Evolutionary conservation across 805 yeast species (phyloP), one percentile per base, ranked within the genome.

Genomic region (Spathaspora sp.): DNA sequence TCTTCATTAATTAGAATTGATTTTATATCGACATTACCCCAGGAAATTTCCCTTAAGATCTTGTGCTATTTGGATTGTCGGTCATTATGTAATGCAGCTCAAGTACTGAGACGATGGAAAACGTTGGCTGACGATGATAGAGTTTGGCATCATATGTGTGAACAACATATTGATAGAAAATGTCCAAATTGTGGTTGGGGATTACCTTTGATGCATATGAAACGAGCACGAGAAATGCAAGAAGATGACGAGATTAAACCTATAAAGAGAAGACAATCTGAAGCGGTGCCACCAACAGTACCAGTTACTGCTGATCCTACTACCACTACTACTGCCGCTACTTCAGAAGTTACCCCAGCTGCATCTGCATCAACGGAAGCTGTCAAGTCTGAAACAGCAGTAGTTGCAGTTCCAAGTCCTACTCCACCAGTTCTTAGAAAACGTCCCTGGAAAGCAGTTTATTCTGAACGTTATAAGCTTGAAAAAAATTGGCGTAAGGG

Each of bases 181-280:
- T 94, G 99, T 72, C 96, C 97, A 40, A 89, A 89, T 63, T 94
- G 99, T 72, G 99, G 99, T 14, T 94, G 99, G 99, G 99, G 99
- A 4, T 76, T 94, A 57, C 99, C 99, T 2, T 72, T 94, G 53
- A 81, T 94, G 82, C 97, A 91, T 62, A 89, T 91, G 83, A 87
- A 86, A 64, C 76, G 87, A 50, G 86, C 86, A 1, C 69, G 87
- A 54, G 82, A 82, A 61, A 70, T 66, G 58, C 47, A 53, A 10
- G 46, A 19, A 14, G 54, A 52, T 3, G 60, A 59, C 18, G 57
- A 57, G 20, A 51, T 52, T 14, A 53, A 50, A 14, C 53, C 58
- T 4, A 56, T 49, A 38, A 57, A 55, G 50, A 54, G 60, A 42
- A 57, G 50, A 45, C 50, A 53, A 38, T 55, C 55, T 14, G 63